Percentiles rank a stretch among this genome's conserved stretches.
These are phyloP conservation scores for Mucor mucedo DNA, from an alignment of 371 early-diverging fungal genomes.

Conservation along the genomic window DNA sequence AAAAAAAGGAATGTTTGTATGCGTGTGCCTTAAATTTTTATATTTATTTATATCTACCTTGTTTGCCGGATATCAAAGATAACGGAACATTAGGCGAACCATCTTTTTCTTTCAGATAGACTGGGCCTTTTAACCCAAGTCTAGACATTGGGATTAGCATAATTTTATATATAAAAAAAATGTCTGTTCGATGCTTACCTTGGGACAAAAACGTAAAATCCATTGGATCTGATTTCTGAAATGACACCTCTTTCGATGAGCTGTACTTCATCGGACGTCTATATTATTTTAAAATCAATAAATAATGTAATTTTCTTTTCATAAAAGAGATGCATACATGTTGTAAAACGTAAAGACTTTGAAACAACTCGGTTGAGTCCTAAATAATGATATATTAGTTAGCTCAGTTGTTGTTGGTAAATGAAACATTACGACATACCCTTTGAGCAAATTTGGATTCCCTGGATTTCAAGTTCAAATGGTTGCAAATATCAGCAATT, in stretches of 20 bases:
- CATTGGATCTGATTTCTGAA: constrained; percentile 76
- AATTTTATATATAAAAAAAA: neutral
- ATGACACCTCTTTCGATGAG: constrained; percentile 71
- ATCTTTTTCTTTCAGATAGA: constrained; percentile 66
- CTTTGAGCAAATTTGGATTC: constrained; percentile 78
- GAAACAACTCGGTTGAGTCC: constrained; percentile 81
- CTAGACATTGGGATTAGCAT: constrained; percentile 11
- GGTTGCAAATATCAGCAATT: constrained; percentile 57
- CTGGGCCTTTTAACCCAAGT: constrained; percentile 73
- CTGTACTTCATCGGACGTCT: constrained; percentile 35
- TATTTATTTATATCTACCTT: neutral
- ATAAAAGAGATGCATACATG: constrained; percentile 32
- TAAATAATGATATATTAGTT: constrained; percentile 15
- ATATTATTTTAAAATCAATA: neutral
- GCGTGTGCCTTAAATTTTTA: too few species aligned
- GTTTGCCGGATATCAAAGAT: constrained; percentile 60
- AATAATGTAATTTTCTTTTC: neutral
- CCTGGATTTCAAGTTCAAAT: constrained; percentile 72
- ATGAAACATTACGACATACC: constrained; percentile 21
- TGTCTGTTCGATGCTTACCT: constrained; percentile 29
- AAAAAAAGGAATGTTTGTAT: neutral
- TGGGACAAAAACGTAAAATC: constrained; percentile 76
- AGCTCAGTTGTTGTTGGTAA: neutral
- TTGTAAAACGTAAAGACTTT: constrained; percentile 73
- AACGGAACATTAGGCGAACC: constrained; percentile 60